These are phyloP conservation scores for Coniochaeta hoffmannii DNA, from an alignment of 2,329 filamentous ascomycete genomes.

Conservation along the genomic window DNA sequence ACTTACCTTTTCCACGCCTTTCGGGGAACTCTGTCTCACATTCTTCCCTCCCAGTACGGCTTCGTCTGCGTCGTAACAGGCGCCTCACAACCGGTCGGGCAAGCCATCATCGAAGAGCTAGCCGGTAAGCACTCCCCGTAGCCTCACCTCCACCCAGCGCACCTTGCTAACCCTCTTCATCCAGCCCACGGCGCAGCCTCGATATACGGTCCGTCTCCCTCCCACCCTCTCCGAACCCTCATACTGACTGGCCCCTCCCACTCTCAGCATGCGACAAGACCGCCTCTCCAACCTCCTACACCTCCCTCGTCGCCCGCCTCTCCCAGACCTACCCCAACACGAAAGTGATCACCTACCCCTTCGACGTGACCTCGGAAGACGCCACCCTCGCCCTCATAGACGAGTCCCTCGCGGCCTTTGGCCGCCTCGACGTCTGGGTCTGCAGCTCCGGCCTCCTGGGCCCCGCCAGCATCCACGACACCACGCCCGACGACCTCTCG, in stretches of 20 bases:
- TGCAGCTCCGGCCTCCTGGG: slow-evolving; percentile 50
- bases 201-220: slow-evolving; percentile 39
- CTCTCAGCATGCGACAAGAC: slow-evolving; percentile 38
- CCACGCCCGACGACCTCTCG: slow-evolving; percentile 46
- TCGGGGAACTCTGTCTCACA: slow-evolving; percentile 2
- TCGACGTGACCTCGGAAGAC: slow-evolving; percentile 50
- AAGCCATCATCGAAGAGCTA: slow-evolving; percentile 51
- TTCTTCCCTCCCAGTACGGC: slow-evolving; percentile 39
- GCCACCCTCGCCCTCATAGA: slow-evolving; percentile 54
- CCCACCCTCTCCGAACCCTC: slow-evolving; percentile 4
- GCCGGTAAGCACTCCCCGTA: slow-evolving; percentile 31
- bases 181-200: slow-evolving; percentile 56
- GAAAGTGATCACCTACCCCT: slow-evolving; percentile 54
- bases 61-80: slow-evolving; percentile 60
- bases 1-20: neutral
- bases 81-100: slow-evolving; percentile 51
- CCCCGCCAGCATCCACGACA: slow-evolving; percentile 47
- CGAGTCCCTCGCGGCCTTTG: slow-evolving; percentile 54
- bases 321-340: slow-evolving; percentile 42
- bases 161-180: neutral
- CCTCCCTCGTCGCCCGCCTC: slow-evolving; percentile 31
- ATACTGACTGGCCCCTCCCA: slow-evolving; percentile 6
- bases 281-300: slow-evolving; percentile 29
- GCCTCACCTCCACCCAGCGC: neutral
- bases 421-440: slow-evolving; percentile 53